Percentiles rank a stretch among this genome's conserved stretches.
Conservation (phyloP, 208 protist genomes). For the Leishmania aethiopica region DNA sequence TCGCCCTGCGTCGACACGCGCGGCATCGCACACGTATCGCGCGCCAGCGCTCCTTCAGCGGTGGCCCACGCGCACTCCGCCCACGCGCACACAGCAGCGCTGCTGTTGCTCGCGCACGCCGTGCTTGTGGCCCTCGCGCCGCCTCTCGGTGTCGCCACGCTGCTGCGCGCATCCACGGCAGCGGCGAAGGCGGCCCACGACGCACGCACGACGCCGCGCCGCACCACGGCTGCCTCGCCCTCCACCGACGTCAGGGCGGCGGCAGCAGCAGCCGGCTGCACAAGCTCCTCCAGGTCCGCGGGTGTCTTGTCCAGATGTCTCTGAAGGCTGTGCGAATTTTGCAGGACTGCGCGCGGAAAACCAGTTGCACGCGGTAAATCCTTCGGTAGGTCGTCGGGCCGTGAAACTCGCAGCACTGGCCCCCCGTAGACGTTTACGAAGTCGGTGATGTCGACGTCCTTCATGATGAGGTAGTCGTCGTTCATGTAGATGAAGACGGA, state of each 20-base stretch:
- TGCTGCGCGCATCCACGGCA: neutral
- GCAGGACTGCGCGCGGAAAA: neutral
- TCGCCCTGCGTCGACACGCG: slow-evolving; percentile 1
- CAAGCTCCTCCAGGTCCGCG: slow-evolving; percentile 1
- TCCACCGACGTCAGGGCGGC: neutral
- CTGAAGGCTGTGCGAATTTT: neutral
- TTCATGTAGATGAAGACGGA: slow-evolving; percentile 20
- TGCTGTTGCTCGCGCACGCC: slow-evolving; percentile 2
- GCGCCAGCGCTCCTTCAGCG: neutral
- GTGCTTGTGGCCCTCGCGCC: neutral
- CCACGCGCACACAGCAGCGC: slow-evolving; percentile 11
- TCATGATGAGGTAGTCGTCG: slow-evolving; percentile 29
- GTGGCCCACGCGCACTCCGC: neutral
- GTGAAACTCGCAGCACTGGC: neutral
- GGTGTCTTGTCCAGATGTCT: neutral
- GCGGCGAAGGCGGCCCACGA: slow-evolving; percentile 1
- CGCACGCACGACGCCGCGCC: neutral
- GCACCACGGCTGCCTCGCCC: neutral
- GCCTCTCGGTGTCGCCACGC: neutral
- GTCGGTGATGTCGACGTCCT: slow-evolving; percentile 19
- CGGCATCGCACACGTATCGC: slow-evolving; percentile 3
- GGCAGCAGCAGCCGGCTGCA: neutral
- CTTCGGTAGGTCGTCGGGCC: neutral
- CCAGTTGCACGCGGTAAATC: neutral
- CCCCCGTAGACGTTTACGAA: slow-evolving; percentile 12